These are phyloP conservation scores for Chaetoscypha palmicola DNA, from an alignment of 2,329 filamentous ascomycete species.

Conservation along the genomic window DNA sequence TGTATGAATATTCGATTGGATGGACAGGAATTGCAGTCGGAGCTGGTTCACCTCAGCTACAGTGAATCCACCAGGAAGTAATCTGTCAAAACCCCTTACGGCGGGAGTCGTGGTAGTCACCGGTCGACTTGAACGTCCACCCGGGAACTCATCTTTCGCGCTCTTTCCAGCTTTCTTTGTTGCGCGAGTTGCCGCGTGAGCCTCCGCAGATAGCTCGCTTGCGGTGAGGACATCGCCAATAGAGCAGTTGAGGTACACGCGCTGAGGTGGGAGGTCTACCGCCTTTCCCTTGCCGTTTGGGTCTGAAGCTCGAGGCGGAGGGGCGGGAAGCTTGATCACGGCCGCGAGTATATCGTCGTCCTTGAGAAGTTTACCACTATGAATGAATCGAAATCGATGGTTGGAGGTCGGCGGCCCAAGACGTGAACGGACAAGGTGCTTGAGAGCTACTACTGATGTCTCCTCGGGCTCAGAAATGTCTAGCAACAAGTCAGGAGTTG, in stretches of 20 bases:
- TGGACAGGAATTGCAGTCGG: constrained; percentile 79
- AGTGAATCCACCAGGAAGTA: constrained; percentile 76
- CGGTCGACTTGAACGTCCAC: constrained; percentile 8
- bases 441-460: constrained; percentile 71
- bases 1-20: constrained; percentile 75
- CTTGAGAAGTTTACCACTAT: constrained; percentile 77
- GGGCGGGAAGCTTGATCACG: constrained; percentile 58
- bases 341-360: constrained; percentile 62
- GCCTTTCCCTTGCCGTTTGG: constrained; percentile 62
- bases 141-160: constrained; percentile 9
- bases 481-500: constrained; percentile 75
- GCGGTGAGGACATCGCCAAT: constrained; percentile 69
- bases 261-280: constrained; percentile 39
- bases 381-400: constrained; percentile 78
- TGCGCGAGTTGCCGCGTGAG: constrained; percentile 29
- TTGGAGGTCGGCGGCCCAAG: constrained; percentile 56
- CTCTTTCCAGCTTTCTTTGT: constrained; percentile 16
- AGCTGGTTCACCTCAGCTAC: constrained; percentile 75
- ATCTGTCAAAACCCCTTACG: constrained; percentile 80
- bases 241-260: constrained; percentile 89
- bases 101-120: constrained; percentile 38
- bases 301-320: constrained; percentile 36
- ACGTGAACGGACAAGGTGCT: constrained; percentile 69
- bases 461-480: constrained; percentile 61
- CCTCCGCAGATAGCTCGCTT: constrained; percentile 63